These are phyloP conservation scores for Grammothele lineata DNA, from an alignment of 768 basidiomycete genomes.

Conservation along the genomic window DNA sequence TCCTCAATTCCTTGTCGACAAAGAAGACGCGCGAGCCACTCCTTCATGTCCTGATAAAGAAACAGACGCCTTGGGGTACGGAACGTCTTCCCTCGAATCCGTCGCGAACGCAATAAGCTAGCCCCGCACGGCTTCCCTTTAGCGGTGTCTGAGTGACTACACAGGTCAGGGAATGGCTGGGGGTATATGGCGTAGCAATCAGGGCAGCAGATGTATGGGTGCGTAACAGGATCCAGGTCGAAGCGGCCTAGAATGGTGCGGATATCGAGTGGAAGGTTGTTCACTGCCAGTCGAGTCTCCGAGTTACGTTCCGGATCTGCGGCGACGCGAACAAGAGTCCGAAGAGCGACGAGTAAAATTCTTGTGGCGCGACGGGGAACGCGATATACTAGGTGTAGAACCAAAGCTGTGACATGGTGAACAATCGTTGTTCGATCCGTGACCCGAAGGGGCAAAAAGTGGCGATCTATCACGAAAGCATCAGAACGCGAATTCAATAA, in stretches of 20 bases:
- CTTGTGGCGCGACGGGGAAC: background rate
- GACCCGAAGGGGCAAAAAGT: background rate
- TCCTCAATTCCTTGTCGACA: constrained; percentile 4
- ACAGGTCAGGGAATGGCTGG: background rate
- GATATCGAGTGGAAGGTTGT: background rate
- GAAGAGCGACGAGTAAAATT: background rate
- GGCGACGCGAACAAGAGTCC: background rate
- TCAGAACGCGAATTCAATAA: background rate
- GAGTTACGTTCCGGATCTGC: background rate
- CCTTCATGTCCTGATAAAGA: constrained; percentile 1
- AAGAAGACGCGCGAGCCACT: constrained; percentile 7
- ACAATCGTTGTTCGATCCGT: background rate
- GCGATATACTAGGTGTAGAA: background rate
- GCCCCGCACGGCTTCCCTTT: background rate
- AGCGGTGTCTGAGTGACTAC: background rate
- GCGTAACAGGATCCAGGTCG: background rate
- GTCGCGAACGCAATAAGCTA: background rate
- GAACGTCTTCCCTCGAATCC: constrained; percentile 1
- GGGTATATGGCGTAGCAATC: background rate
- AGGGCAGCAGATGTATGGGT: background rate
- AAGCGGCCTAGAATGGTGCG: constrained; percentile 1
- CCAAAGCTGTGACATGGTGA: background rate
- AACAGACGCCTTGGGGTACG: background rate
- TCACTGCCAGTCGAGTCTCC: background rate
- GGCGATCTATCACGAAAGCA: background rate